Evolutionary conservation across 1,139 yeast species (phyloP), one percentile per base, ranked within the genome.

Genomic region (Spencermartinsiella ligniputridi): DNA sequence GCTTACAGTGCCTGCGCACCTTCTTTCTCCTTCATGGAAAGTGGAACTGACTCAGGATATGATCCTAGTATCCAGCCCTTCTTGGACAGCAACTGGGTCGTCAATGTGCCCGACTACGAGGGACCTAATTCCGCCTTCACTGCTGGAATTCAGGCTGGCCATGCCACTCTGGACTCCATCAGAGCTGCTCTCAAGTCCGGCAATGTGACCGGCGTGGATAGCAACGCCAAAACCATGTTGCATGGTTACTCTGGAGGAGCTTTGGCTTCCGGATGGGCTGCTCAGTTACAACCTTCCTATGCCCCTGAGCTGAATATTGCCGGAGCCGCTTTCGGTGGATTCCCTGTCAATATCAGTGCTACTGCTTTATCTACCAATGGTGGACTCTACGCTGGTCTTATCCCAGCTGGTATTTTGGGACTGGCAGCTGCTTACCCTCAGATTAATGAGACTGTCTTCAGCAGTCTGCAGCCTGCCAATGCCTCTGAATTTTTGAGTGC

Each of bases 161-260:
- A 51, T 35, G 52, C 57, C 20, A 51, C 58, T 1, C 52, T 60
- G n/a, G 63, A 60, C 43, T 47, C 58, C 3, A 43, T 60, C 11
- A 47, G 58, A 4, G 66, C 65, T 1, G 59, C 35, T 5, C 45
- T 49, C 32, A 25, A 20, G 29, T 38, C 57, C 2, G 41, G 46
- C 2, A 41, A 47, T 27, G 37, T 44, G 32, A 35, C 52, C n/a
- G 48, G 45, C 11, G 29, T 45, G 21, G 24, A 40, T 17, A 33
- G 44, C 37, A 44, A 48, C 20, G 42, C 56, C 27, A 45, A 41
- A 18, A 37, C 48, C 16, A 62, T 52, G 12, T 45, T 59, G 42
- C 55, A 54, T 53, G 66, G 66, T 5, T 61, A 58, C 54, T 60
- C 63, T 9, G 63, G 63, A 8, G 65, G 62, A 16, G 56, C 62